A percentile compares a stretch with the other conserved stretches of the same genome.
Evolutionary conservation across 2,329 filamentous ascomycete genomes (phyloP).

Genomic region (Fusarium sambucinum): DNA sequence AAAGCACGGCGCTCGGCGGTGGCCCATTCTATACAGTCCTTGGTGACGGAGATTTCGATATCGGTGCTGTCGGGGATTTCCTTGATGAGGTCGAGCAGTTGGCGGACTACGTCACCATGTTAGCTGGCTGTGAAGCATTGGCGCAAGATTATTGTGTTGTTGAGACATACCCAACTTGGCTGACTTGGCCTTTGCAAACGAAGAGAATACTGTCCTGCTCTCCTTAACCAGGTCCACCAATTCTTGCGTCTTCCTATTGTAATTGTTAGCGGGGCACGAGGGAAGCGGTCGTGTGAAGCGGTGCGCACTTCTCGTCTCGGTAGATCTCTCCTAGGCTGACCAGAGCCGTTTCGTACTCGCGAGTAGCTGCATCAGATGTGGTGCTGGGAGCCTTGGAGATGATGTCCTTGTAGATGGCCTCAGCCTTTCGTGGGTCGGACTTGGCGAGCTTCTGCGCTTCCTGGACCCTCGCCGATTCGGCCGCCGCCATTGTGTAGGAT

Average conservation of each 20-base stretch:
- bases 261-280: conserved; percentile 27
- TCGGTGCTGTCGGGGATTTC: conserved; percentile 95
- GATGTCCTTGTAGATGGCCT: conserved; percentile 89
- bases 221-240: conserved; percentile 90
- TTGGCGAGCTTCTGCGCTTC: conserved; percentile 89
- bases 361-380: conserved; percentile 84
- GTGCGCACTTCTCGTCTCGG: conserved; percentile 82
- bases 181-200: conserved; percentile 98
- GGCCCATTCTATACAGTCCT: conserved; percentile 99
- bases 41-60: conserved; percentile 93
- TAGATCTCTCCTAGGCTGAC: conserved; percentile 93
- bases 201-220: conserved; percentile 90
- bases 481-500: conserved; percentile 64
- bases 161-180: conserved; percentile 86
- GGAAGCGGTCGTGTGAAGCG: conserved; percentile 3
- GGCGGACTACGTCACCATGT: conserved; percentile 75
- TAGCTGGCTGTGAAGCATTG: conserved; percentile 21
- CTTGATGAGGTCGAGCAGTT: conserved; percentile 94
- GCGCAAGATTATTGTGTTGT: not conserved
- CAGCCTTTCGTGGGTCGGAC: conserved; percentile 84
- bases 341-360: conserved; percentile 91
- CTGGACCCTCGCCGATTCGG: conserved; percentile 76
- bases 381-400: conserved; percentile 85
- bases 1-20: conserved; percentile 94
- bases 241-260: conserved; percentile 78